Evolutionary conservation across 1,284 basidiomycete genomes (phyloP).

Genomic region (Irpex lacteus): DNA sequence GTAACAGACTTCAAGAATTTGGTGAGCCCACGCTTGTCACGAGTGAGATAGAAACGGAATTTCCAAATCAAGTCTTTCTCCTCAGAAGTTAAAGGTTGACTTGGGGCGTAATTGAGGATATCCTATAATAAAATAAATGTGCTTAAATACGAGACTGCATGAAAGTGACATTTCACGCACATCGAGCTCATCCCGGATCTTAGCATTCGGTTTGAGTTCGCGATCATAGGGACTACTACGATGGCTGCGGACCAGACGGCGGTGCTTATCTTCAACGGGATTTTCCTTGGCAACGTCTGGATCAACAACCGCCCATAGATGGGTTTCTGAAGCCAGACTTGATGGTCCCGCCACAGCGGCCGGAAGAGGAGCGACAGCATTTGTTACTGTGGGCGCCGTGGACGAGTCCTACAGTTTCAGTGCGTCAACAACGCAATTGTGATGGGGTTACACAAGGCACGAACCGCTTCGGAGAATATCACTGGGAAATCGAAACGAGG

Average conservation of each 20-base stretch:
- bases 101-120: slow-evolving; percentile 90
- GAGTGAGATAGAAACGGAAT: slow-evolving; percentile 93
- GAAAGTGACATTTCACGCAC: slow-evolving; percentile 44
- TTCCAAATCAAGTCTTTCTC: slow-evolving; percentile 99
- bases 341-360: slow-evolving; percentile 36
- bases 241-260: slow-evolving; percentile 92
- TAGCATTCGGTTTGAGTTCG: slow-evolving; percentile 95
- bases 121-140: slow-evolving; percentile 48
- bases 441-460: neutral
- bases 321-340: slow-evolving; percentile 56
- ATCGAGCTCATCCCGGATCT: slow-evolving; percentile 90
- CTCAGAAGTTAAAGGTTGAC: slow-evolving; percentile 81
- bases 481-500: slow-evolving; percentile 98
- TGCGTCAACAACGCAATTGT: too few species aligned
- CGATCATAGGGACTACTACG: slow-evolving; percentile 92
- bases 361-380: slow-evolving; percentile 20
- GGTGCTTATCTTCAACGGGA: slow-evolving; percentile 96
- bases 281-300: slow-evolving; percentile 91
- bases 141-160: neutral
- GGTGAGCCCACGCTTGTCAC: slow-evolving; percentile 89
- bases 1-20: slow-evolving; percentile 99
- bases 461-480: slow-evolving; percentile 88
- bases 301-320: slow-evolving; percentile 89
- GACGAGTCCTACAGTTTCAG: slow-evolving; percentile 5
- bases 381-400: slow-evolving; percentile 7